These are phyloP conservation scores for Pelargonium myrrhifolium DNA, from an alignment of 441 rosid genomes.

Conservation along the genomic window DNA sequence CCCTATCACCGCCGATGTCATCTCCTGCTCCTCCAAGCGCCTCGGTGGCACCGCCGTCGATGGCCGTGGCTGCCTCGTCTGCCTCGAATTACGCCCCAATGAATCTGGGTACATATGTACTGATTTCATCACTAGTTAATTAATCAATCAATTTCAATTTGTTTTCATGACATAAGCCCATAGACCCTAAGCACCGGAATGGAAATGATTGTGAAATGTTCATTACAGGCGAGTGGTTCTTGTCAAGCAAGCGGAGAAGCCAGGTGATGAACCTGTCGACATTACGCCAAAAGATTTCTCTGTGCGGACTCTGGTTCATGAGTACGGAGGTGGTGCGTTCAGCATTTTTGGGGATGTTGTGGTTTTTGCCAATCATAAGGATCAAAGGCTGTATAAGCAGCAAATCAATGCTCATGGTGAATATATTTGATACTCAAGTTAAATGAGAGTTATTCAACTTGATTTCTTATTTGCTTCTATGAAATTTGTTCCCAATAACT, in stretches of 20 bases:
- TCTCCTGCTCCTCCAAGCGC: slow-evolving; percentile 74
- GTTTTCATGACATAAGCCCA: neutral
- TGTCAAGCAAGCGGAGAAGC: slow-evolving; percentile 46
- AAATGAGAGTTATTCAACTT: neutral
- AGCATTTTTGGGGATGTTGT: slow-evolving; percentile 43
- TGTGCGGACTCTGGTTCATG: slow-evolving; percentile 74
- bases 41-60: slow-evolving; percentile 75
- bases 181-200: neutral
- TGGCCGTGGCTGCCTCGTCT: slow-evolving; percentile 58
- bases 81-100: slow-evolving; percentile 80
- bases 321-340: slow-evolving; percentile 93
- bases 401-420: slow-evolving; percentile 36
- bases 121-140: neutral
- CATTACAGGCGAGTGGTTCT: slow-evolving; percentile 58
- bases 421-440: neutral
- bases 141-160: no score
- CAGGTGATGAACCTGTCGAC: slow-evolving; percentile 51
- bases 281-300: slow-evolving; percentile 74
- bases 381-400: slow-evolving; percentile 80
- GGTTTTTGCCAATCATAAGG: slow-evolving; percentile 77
- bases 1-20: slow-evolving; percentile 77
- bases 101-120: slow-evolving; percentile 55
- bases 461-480: no score
- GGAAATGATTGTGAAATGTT: neutral
- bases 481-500: no score